These are phyloP conservation scores for Pythium graminicola DNA, from an alignment of 352 stramenopile genomes.

Conservation along the genomic window DNA sequence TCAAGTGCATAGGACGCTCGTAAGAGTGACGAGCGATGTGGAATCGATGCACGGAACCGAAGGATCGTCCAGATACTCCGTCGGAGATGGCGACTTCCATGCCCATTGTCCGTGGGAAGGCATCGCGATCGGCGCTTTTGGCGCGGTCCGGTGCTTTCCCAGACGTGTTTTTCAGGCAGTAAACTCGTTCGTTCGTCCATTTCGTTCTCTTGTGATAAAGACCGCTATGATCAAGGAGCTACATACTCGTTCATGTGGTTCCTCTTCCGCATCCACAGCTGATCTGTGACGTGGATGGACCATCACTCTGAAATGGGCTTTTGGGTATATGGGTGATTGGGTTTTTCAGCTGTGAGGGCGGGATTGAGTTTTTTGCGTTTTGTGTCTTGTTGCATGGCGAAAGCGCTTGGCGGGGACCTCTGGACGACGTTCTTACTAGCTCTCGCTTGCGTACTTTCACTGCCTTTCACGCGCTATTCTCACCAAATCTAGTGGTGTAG, in stretches of 20 bases:
- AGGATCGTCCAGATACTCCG: conserved; percentile 69
- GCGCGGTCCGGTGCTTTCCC: conserved; percentile 30
- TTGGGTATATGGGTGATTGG: conserved; percentile 1
- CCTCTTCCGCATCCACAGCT: conserved; percentile 1
- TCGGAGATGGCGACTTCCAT: no score
- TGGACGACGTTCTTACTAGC: conserved; percentile 4
- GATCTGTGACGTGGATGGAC: conserved; percentile 8
- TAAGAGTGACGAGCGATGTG: conserved; percentile 48
- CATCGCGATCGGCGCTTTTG: no score
- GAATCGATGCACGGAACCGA: conserved; percentile 62
- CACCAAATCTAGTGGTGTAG: no score
- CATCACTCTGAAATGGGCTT: conserved; percentile 8
- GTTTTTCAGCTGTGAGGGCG: conserved; percentile 15
- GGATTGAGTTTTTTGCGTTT: conserved; percentile 12
- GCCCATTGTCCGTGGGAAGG: no score
- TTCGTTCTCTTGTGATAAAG: background rate
- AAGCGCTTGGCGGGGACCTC: conserved; percentile 22
- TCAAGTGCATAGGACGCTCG: conserved; percentile 66
- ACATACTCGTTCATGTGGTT: no score
- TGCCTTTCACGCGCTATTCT: no score
- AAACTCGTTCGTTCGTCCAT: conserved; percentile 23
- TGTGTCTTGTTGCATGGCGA: conserved; percentile 19
- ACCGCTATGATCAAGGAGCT: background rate
- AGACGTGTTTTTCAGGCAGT: conserved; percentile 25
- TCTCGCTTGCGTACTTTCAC: no score